Evolutionary conservation across 257 asterid genomes (phyloP), one percentile per base, ranked within the genome.

Genomic region (Solanum stenotomum): DNA sequence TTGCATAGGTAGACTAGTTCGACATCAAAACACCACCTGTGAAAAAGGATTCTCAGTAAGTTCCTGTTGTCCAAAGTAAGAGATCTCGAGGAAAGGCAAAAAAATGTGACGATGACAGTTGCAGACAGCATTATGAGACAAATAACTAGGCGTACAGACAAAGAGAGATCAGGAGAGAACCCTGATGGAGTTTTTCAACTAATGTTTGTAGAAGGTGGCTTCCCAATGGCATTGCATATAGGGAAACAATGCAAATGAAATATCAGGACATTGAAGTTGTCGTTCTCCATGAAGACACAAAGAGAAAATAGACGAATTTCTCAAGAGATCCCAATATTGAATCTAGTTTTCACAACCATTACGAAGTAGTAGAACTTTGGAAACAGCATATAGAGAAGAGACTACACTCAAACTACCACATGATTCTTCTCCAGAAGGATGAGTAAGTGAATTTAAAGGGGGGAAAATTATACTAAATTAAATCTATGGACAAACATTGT

Each of bases 11-110:
- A 97, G 52, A 95, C 98, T 91, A 96, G 83, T 87, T 97, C 99
- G 75, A 97, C 99, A 68, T 97, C 99, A 85, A 97, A 96, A 91
- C 99, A 97, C 99, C 98, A 96, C 94, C 98, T 96, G 95, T 87
- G 79, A 85, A 87, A 87, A 65, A 75, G 82, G 86, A 31, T 84
- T 6, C 63, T 27, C 74, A 3, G 81, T 67, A 85, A 38, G 44
- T 68, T 22, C 65, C 38, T 70, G 2, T 38, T 31, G 49, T 16
- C 31, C 23, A 38, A 44, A 82, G 56, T 42, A 25, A 46, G 78
- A 29, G 29, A 71, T n/a, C 37, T 31, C 12, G 29, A 86, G 61
- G 16, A 85, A 61, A 76, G 13, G 38, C 1, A 12, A 83, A 87
- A 83, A 18, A 75, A 8, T 71, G 8, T 68, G 31, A 27, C 44